Percentiles rank a stretch among this genome's conserved stretches.
phyloP scores from a whole-genome alignment of 768 basidiomycete species.

The Kwoniella europaea region DNA sequence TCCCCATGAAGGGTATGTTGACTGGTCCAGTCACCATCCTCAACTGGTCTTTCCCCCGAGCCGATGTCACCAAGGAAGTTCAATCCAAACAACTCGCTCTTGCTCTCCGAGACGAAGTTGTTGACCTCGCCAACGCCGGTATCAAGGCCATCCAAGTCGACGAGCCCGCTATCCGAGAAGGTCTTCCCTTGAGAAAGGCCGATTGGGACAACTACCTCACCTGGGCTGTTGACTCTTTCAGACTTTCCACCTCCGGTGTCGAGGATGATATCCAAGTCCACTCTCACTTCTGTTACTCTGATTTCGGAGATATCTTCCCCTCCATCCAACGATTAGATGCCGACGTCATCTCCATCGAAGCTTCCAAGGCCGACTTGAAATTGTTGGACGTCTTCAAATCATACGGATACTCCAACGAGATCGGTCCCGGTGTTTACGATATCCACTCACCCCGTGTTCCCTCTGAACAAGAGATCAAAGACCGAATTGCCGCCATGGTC shows the following conservation, averaged over 20 bases:
- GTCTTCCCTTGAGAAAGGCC: slow-evolving; percentile 90
- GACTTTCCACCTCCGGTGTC: slow-evolving; percentile 94
- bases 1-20: slow-evolving; percentile 99
- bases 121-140: slow-evolving; percentile 94
- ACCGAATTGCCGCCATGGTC: slow-evolving; percentile 84
- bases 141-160: slow-evolving; percentile 99
- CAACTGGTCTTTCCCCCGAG: slow-evolving; percentile 99
- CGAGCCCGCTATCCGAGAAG: slow-evolving; percentile 99
- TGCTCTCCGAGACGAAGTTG: slow-evolving; percentile 95
- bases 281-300: slow-evolving; percentile 79
- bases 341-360: slow-evolving; percentile 98
- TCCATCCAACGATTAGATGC: slow-evolving; percentile 96
- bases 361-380: slow-evolving; percentile 98
- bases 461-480: slow-evolving; percentile 87
- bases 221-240: slow-evolving; percentile 99
- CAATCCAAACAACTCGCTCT: slow-evolving; percentile 98
- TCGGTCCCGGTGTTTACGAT: slow-evolving; percentile 95
- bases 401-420: slow-evolving; percentile 94
- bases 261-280: slow-evolving; percentile 92
- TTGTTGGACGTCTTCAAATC: slow-evolving; percentile 92
- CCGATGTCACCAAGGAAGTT: slow-evolving; percentile 91
- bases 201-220: slow-evolving; percentile 97
- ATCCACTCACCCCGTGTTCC: slow-evolving; percentile 99
- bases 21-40: slow-evolving; percentile 94
- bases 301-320: slow-evolving; percentile 98